Percentiles rank a stretch among this genome's conserved stretches.
These are phyloP conservation scores for Phytophthora cryptogea DNA, from an alignment of 352 stramenopile genomes.

Conservation along the genomic window DNA sequence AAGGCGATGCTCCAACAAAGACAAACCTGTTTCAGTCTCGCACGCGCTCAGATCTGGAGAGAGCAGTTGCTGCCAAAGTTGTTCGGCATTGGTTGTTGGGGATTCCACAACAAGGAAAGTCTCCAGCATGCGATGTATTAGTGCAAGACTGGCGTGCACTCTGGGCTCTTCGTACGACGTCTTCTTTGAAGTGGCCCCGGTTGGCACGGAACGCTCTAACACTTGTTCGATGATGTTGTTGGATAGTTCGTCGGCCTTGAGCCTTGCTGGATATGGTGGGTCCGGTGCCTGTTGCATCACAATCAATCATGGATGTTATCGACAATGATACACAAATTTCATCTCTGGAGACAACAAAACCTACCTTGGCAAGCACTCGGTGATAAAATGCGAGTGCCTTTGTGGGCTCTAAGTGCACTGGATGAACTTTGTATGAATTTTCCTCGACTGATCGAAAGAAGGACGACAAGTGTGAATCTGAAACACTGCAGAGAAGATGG, in stretches of 20 bases:
- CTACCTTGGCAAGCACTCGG: constrained; percentile 48
- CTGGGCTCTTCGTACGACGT: constrained; percentile 51
- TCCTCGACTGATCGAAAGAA: constrained; percentile 45
- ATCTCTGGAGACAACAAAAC: neutral
- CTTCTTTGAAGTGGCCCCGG: neutral
- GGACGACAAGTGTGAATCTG: constrained; percentile 37
- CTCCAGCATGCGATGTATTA: constrained; percentile 63
- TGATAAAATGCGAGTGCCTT: constrained; percentile 55
- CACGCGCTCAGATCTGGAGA: constrained; percentile 50
- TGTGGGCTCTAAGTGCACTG: constrained; percentile 38
- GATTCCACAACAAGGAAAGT: constrained; percentile 51
- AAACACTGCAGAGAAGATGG: constrained; percentile 68
- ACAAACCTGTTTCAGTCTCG: constrained; percentile 48
- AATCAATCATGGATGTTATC: neutral
- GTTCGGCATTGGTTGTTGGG: neutral
- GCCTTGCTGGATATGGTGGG: neutral
- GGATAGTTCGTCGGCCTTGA: neutral
- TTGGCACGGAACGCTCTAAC: neutral
- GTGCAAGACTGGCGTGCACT: constrained; percentile 56
- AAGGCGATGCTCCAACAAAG: constrained; percentile 58
- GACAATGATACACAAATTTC: neutral
- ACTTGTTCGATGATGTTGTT: constrained; percentile 6
- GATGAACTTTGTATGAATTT: neutral
- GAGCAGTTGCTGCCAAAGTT: constrained; percentile 49
- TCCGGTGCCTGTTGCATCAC: neutral